Evolutionary conservation across 164 flowering plant genomes (phyloP), one percentile per base, ranked within the genome.

Genomic region (Vitis rotundifolia): DNA sequence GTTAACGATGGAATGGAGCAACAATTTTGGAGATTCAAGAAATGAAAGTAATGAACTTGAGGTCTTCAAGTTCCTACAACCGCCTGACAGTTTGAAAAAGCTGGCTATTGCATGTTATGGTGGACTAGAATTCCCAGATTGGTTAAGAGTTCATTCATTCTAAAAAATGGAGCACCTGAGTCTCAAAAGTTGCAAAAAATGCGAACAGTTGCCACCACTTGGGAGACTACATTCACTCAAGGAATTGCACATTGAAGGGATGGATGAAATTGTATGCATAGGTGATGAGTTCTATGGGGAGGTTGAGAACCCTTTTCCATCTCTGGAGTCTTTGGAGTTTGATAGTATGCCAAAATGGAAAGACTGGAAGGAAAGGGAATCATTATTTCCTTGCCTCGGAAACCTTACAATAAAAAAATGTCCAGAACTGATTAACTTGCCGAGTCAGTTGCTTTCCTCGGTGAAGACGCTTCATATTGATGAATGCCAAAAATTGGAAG

Each of bases 121-220:
- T 3, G 73, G 73, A 11, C 2, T 11, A 61, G 15, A 1, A 15
- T 72, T 72, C 14, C 69, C 75, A 58, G 2, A 1, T 11, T 72
- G 75, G 75, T n/a, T 66, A 48, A 67, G 67, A 12, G 11, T 18
- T 59, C 55, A 54, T 1, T 58, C 55, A 8, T 68, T 57, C 12
- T 10, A 12, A 22, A 49, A 68, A 5, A 18, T 58, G 13, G 54
- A 48, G 12, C 3, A 11, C 18, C 6, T 68, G 0, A 49, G 12
- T 9, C 54, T 68, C 19, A 1, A 1, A 10, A 22, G 15, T 13
- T 68, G 71, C 26, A 7, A 1, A 49, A 58, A 68, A 12, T 58
- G 71, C 55, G 18, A 3, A 12, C 19, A 15, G 9, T 4, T 29
- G 37, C 37, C 37, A 29, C 37, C 37, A 4, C 71, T 59, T 22